Base-by-base conservation (phyloP, 805 yeast genomes). In the Barnettozyma pratensis region DNA sequence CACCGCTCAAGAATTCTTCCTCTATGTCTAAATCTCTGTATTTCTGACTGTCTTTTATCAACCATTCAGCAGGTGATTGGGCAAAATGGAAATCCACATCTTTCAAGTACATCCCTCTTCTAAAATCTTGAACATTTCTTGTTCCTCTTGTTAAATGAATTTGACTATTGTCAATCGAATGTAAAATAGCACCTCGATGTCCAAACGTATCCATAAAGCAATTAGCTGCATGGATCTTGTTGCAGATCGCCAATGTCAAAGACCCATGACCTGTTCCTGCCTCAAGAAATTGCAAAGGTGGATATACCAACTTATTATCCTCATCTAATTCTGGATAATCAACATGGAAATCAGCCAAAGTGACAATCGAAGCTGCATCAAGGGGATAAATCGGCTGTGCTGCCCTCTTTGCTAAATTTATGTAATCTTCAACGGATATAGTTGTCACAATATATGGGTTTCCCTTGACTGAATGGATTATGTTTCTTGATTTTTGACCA, bases 191-290 rank as follows among this genome's bases (percentile, higher is more conserved):
- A 32, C 78, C 79, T 52, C 75, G 55, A 0, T 54, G 54, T 32
- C 61, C 61, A 44, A 53, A 55, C 4, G 54, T 54, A 12, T 54
- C 52, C 9, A 64, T 63, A 46, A 53, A 68, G 14, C 70, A 68
- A 53, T 76, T 76, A 1, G 74, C 75, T 27, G 75, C 63, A 53
- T 76, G 80, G 1, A 76, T 55, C 12, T 61, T 63, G 28, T 63
- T 67, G 27, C 72, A 66, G 12, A 76, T 71, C 7, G 75, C 73
- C 39, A 76, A 45, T 4, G 77, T 64, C 42, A 76, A 55, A 3
- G 80, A 75, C 0, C 81, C 81, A 59, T 76, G 80, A 1, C 81
- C 81, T 2, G 81, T 77, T 4, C 81, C 81, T 1, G 79, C 79
- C 53, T 76, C 81, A 19, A 76, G 58, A 48, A 68, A 70, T 44